Conservation (phyloP, 2,329 filamentous ascomycete genomes). For the Fusarium irregulare region DNA sequence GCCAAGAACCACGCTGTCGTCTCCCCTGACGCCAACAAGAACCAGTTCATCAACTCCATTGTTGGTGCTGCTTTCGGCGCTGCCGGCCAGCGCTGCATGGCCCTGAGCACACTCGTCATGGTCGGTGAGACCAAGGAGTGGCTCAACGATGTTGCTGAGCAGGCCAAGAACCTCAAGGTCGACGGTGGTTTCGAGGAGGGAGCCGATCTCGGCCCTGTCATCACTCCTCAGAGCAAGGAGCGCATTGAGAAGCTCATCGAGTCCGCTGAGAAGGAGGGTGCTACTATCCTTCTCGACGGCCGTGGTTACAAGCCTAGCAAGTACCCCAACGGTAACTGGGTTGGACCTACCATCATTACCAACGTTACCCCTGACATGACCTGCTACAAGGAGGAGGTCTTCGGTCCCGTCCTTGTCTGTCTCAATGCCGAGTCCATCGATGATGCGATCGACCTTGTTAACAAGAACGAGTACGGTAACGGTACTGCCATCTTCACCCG, state of each 20-base stretch:
- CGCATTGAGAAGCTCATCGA: constrained; percentile 81
- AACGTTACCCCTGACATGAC: constrained; percentile 84
- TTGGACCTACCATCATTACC: constrained; percentile 84
- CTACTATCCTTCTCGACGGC: constrained; percentile 84
- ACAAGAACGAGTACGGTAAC: constrained; percentile 88
- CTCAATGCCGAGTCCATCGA: constrained; percentile 82
- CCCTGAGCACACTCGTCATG: constrained; percentile 83
- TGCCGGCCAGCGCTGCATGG: constrained; percentile 89
- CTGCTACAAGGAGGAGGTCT: constrained; percentile 88
- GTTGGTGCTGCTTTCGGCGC: constrained; percentile 87
- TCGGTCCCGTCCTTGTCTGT: constrained; percentile 85
- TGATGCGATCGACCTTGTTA: constrained; percentile 84
- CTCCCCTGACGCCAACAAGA: constrained; percentile 89
- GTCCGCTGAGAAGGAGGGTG: constrained; percentile 82
- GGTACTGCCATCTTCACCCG: constrained; percentile 87
- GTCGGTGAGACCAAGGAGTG: constrained; percentile 87
- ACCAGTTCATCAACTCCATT: constrained; percentile 87
- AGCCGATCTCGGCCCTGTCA: constrained; percentile 84
- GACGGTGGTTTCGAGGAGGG: constrained; percentile 85
- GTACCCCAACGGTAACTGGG: constrained; percentile 88
- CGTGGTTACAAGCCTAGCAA: constrained; percentile 79
- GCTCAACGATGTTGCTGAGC: constrained; percentile 81
- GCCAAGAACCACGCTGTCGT: constrained; percentile 91
- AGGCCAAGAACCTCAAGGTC: constrained; percentile 77
- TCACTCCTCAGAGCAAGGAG: constrained; percentile 81